These are phyloP conservation scores for Rosa persica DNA, from an alignment of 306 rosid genomes.

Conservation along the genomic window DNA sequence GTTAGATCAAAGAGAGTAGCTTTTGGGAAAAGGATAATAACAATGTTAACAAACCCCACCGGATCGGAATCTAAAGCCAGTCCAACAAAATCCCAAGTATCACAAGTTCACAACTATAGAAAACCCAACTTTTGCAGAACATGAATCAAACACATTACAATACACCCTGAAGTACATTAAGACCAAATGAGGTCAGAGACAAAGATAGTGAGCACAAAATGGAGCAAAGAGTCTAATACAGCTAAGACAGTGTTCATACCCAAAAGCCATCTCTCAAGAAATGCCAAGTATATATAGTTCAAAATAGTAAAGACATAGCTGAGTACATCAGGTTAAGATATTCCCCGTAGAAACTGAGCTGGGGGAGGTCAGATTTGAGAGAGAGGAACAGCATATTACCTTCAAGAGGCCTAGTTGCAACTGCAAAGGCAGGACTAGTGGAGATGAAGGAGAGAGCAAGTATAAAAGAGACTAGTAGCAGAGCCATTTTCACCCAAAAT, in stretches of 20 bases:
- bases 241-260: neutral
- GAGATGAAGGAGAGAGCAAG: slow-evolving; percentile 39
- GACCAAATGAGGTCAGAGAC: neutral
- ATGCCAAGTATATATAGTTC: neutral
- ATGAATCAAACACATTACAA: neutral
- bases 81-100: neutral
- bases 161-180: neutral
- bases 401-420: slow-evolving; percentile 38
- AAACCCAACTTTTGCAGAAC: neutral
- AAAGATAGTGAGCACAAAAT: neutral
- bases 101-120: slow-evolving; percentile 13
- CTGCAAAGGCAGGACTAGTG: slow-evolving; percentile 49
- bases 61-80: neutral
- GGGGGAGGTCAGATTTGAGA: slow-evolving; percentile 4
- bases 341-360: slow-evolving; percentile 7
- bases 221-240: slow-evolving; percentile 3
- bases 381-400: slow-evolving; percentile 39
- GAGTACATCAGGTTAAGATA: slow-evolving; percentile 10
- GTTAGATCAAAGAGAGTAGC: slow-evolving; percentile 2
- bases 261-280: neutral
- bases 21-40: neutral
- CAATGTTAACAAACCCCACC: neutral
- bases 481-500: slow-evolving; percentile 43
- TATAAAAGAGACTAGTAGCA: slow-evolving; percentile 23
- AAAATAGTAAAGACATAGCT: slow-evolving; percentile 7